Percentiles rank a stretch among this genome's conserved stretches.
Evolutionary conservation across 2,329 filamentous ascomycete species (phyloP).

Genomic region (Metarhizium humberi): DNA sequence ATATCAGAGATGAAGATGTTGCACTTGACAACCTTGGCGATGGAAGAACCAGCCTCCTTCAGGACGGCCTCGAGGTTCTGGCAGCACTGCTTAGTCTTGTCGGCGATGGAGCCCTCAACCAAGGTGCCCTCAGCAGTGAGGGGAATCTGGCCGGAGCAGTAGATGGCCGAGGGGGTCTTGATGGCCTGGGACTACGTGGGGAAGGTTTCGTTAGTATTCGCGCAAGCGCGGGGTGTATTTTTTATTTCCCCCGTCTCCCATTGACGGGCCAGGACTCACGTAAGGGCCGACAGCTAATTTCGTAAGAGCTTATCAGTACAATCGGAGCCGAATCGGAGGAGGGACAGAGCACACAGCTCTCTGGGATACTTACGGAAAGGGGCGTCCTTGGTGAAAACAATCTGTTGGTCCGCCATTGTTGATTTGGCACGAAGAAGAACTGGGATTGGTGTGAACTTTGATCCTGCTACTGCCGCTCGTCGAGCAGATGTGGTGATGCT

Average conservation of each 20-base stretch:
- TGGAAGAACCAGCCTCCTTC: constrained; percentile 66
- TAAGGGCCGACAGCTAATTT: constrained; percentile 51
- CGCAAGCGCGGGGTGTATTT: neutral
- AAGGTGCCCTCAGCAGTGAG: constrained; percentile 46
- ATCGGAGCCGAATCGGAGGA: neutral
- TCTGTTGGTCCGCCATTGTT: constrained; percentile 38
- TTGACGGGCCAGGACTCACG: constrained; percentile 30
- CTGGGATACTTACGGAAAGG: constrained; percentile 40
- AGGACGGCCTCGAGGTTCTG: constrained; percentile 80
- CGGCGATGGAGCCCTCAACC: constrained; percentile 48
- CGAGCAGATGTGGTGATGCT: constrained; percentile 3
- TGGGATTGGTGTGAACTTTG: constrained; percentile 22
- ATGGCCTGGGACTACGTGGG: constrained; percentile 50
- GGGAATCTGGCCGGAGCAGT: constrained; percentile 67
- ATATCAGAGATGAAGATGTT: constrained; percentile 89
- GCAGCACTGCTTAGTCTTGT: constrained; percentile 56
- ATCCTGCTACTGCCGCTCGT: constrained; percentile 4
- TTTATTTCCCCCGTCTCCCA: neutral
- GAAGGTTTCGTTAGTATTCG: neutral
- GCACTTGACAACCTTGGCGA: constrained; percentile 81
- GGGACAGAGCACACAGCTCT: neutral
- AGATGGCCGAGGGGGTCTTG: constrained; percentile 56
- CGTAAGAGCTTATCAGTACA: neutral
- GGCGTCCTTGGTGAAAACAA: constrained; percentile 50
- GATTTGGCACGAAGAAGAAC: constrained; percentile 21